Base-by-base conservation (phyloP, 495 filamentous ascomycete genomes). In the Hyaloscypha bicolor region DNA sequence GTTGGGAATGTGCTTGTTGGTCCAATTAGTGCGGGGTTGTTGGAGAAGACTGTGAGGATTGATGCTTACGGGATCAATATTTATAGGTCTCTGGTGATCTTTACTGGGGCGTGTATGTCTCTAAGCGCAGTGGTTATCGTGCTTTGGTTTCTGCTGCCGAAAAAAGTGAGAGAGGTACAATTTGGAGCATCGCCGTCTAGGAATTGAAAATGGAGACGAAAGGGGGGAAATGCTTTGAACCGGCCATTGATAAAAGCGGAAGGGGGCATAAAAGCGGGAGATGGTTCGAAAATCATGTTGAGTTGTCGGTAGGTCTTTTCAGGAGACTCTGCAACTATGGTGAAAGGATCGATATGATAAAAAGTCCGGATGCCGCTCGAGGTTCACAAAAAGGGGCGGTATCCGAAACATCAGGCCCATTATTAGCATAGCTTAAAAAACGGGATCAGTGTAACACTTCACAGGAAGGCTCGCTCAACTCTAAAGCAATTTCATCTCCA, bases 51-150 rank as follows among this genome's bases (percentile, higher is more conserved):
- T 35, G 76, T 76, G 6, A 72, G 74, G 55, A 71, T 71, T 12
- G 71, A 64, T 12, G 77, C 72, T 8, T 86, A 84, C 72, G 84
- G 82, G 0, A 84, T 79, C 55, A 79, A 76, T 19, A 67, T 48
- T 63, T 87, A 83, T 73, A 85, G 85, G 37, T 71, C 72, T 9
- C 69, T 88, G 67, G 85, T 88, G 60, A 75, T 82, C 3, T 87
- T 86, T 67, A 87, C 85, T 0, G 86, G 86, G 6, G 75, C 63
- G 8, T 67, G 64, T 32, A 70, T 70, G 68, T 53, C 59, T 1
- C 29, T 53, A 35, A 70, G 68, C 64, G 68, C 64, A 0, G 9
- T 60, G 3, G 52, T 65, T 30, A 64, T 70, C 22, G 32, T 39
- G 29, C 14, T 65, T n/a, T 70, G 16, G 78, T 76, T 68, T 79